Evolutionary conservation across 108 stramenopile genomes (phyloP), one percentile per base, ranked within the genome.

Genomic region (Pseudonitzschia delicatissima): DNA sequence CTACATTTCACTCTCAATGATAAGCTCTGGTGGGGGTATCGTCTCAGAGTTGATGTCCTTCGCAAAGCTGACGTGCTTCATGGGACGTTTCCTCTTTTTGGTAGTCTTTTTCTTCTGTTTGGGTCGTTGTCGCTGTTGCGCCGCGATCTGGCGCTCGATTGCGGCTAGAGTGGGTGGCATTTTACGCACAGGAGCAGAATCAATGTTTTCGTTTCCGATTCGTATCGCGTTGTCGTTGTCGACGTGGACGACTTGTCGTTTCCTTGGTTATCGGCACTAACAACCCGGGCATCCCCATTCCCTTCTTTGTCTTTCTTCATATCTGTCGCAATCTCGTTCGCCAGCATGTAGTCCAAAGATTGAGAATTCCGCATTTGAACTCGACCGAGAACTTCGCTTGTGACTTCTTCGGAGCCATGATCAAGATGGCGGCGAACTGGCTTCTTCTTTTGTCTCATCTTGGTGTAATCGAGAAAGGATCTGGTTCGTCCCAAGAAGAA

Each of bases 151-250:
- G 20, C 37, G 60, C 39, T 61, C 60, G 11, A 61, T 61, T 27
- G 36, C 35, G 1, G 60, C 60, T 25, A 61, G 32, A 37, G 39
- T 61, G 18, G 60, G 60, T 4, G 60, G 60, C 60, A 61, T 61
- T 21, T n/a, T 21, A 25, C 7, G 35, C n/a, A n/a, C 53, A 27
- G 31, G 12, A 8, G 2, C 32, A 9, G 18, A 7, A 23, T 12
- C n/a, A 27, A 4, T 31, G 13, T 12, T 6, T 55, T n/a, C 17
- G 2, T 33, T 55, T 55, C 31, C 53, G 18, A 4, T 55, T 55
- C n/a, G n/a, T n/a, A n/a, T n/a, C n/a, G n/a, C n/a, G n/a, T n/a
- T n/a, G n/a, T 34, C 53, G 15, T 27, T 17, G 29, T 21, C 20
- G 23, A 3, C 20, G 47, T 21, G 42, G 20, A 48, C 23, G 2